Evolutionary conservation across 768 basidiomycete species (phyloP), one percentile per base, ranked within the genome.

Genomic region (Termitomyces sp.): DNA sequence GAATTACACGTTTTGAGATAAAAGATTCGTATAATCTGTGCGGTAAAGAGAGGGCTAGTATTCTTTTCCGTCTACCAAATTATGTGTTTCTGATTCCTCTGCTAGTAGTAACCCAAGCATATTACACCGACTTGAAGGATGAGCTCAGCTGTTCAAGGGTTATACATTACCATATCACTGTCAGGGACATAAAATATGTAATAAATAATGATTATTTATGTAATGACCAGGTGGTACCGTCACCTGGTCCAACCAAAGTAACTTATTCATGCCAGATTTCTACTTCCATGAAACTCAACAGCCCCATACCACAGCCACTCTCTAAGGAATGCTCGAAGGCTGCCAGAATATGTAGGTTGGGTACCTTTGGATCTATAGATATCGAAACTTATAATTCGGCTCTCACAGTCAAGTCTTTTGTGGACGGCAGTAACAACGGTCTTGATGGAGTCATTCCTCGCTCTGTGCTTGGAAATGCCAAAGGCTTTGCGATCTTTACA

Each of bases 401-500:
- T 32, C 27, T 48, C 52, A 9, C 67, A 94, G 91, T 96, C 71
- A 78, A 84, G 60, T 90, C 89, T 20, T 96, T 97, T 65, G 88
- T 94, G 32, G 88, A 92, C 67, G 78, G 76, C 59, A 79, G 76
- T 36, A 91, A 92, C 68, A 90, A 91, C 65, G 90, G 92, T 2
- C 79, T 96, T 29, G 94, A 97, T 65, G 88, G 92, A 32, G 76
- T 82, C 41, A 78, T 83, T 41, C 81, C 81, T 42, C 71, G 80
- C 42, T 68, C 67, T 53, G 74, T 83, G 39, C 74, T 83, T 6
- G 74, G 79, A 59, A 74, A 78, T 59, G 80, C 81, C 5, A 79
- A 74, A 67, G 81, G 94, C 5, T 96, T 96, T 67, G 93, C 92
- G n/a, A 92, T 94, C 47, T 93, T 94, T 69, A 92, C 89, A 5